phyloP scores from a whole-genome alignment of 2,329 filamentous ascomycete genomes.

The Alternaria sp. region DNA sequence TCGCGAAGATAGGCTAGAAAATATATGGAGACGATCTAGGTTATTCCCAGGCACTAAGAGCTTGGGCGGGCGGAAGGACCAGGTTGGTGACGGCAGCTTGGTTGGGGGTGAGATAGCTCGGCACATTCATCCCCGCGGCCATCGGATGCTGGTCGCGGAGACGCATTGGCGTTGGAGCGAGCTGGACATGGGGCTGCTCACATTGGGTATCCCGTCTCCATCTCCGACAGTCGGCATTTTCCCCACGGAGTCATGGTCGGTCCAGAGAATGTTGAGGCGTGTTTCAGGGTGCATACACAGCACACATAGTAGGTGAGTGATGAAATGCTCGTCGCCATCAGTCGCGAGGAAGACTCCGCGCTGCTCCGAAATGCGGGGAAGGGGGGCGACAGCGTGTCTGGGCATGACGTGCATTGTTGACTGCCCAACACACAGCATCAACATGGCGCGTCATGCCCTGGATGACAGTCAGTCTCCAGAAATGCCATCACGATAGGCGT shows the following conservation, averaged over 20 bases:
- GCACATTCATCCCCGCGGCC: slow-evolving; percentile 40
- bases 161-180: background rate
- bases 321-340: slow-evolving; percentile 1
- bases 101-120: slow-evolving; percentile 34
- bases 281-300: background rate
- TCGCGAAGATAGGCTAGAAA: slow-evolving; percentile 15
- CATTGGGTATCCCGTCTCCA: slow-evolving; percentile 7
- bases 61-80: slow-evolving; percentile 32
- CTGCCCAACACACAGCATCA: slow-evolving; percentile 12
- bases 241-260: background rate
- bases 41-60: slow-evolving; percentile 37
- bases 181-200: slow-evolving; percentile 4
- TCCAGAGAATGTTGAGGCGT: background rate
- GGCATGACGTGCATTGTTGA: slow-evolving; percentile 20
- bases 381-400: slow-evolving; percentile 6
- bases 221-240: background rate
- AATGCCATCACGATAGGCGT: slow-evolving; percentile 22
- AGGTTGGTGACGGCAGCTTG: slow-evolving; percentile 46
- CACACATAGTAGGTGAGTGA: background rate
- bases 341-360: slow-evolving; percentile 7
- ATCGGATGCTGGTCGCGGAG: slow-evolving; percentile 27
- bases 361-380: slow-evolving; percentile 20
- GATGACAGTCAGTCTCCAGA: slow-evolving; percentile 9
- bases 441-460: slow-evolving; percentile 21
- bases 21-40: slow-evolving; percentile 18